These are phyloP conservation scores for Paramecium tetraurelia DNA, from an alignment of 73 alveolate genomes.

Conservation along the genomic window DNA sequence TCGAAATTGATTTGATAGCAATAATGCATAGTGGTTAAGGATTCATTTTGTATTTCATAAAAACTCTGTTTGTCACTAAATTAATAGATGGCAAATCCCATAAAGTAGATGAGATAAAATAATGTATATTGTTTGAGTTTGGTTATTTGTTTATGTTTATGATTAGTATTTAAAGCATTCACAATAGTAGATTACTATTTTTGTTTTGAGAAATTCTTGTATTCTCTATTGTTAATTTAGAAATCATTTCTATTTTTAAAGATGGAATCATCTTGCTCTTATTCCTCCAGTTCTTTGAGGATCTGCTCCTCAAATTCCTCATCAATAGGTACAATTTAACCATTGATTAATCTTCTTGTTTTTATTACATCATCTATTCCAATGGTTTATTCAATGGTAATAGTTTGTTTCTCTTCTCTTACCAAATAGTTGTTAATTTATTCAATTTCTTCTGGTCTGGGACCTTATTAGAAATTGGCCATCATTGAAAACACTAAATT, in stretches of 20 bases:
- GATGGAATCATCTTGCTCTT: neutral
- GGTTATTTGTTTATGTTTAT: neutral
- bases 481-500: neutral
- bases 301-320: neutral
- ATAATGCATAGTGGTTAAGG: neutral
- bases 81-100: neutral
- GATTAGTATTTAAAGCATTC: neutral
- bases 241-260: neutral
- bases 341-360: conserved; percentile 36
- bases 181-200: neutral
- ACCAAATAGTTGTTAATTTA: neutral
- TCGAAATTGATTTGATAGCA: neutral
- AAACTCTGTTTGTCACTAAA: neutral
- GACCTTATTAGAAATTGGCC: neutral
- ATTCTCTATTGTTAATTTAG: neutral
- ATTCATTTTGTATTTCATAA: neutral
- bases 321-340: neutral
- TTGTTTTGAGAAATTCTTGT: neutral
- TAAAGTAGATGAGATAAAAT: neutral
- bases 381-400: neutral
- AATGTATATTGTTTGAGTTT: neutral
- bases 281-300: neutral
- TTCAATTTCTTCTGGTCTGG: neutral
- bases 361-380: neutral
- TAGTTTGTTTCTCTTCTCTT: neutral